These are phyloP conservation scores for Pugionium cornutum DNA, from an alignment of 345 rosid species.

Conservation along the genomic window DNA sequence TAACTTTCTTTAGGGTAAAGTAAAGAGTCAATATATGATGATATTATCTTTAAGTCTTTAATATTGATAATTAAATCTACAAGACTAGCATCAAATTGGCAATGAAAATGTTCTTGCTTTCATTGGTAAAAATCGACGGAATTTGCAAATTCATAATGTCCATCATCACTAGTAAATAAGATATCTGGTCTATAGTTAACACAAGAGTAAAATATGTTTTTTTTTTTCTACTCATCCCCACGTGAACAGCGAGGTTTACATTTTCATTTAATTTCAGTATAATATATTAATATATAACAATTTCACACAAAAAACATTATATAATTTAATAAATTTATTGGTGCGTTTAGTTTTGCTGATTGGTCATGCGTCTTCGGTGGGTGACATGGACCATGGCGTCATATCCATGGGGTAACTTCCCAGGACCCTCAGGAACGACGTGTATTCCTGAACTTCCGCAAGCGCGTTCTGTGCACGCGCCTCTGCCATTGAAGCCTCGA, in stretches of 20 bases:
- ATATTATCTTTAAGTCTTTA: no score
- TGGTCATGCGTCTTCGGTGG: slow-evolving; percentile 39
- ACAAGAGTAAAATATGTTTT: not conserved
- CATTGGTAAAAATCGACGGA: slow-evolving; percentile 2
- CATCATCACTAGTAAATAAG: not conserved
- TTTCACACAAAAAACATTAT: not conserved
- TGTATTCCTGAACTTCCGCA: slow-evolving; percentile 97
- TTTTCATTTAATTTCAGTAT: slow-evolving; percentile 2
- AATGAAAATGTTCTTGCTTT: not conserved
- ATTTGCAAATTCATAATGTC: not conserved
- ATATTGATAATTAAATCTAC: no score
- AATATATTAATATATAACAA: not conserved
- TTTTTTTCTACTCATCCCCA: slow-evolving; percentile 4
- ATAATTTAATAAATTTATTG: slow-evolving; percentile 20
- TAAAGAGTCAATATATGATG: no score
- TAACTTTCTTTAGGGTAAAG: no score
- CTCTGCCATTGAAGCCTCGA: slow-evolving; percentile 98
- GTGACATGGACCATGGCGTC: slow-evolving; percentile 89
- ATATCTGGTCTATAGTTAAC: slow-evolving; percentile 1
- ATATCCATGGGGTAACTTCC: slow-evolving; percentile 99
- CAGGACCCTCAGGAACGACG: slow-evolving; percentile 87
- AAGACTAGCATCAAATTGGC: no score
- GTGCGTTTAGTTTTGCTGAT: slow-evolving; percentile 3
- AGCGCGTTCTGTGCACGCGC: slow-evolving; percentile 91
- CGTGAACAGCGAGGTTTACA: slow-evolving; percentile 26